These are phyloP conservation scores for Colletotrichum sp. DNA, from an alignment of 2,329 filamentous ascomycete genomes.

Conservation along the genomic window DNA sequence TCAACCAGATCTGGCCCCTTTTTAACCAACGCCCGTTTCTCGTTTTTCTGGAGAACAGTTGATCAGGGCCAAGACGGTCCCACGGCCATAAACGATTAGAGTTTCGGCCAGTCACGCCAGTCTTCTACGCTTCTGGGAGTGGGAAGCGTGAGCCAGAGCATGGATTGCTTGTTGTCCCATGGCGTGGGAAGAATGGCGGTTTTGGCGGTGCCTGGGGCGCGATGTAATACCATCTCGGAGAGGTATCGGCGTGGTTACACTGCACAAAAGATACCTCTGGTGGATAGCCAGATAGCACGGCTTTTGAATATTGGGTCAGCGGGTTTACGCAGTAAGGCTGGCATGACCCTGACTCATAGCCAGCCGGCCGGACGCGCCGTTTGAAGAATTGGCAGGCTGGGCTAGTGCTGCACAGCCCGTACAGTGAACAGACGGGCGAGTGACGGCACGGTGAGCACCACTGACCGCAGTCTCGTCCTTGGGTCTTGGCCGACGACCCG, in stretches of 20 bases:
- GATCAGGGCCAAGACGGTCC: not conserved
- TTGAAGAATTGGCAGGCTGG: constrained; percentile 10
- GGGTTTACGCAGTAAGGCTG: not conserved
- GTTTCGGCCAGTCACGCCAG: not conserved
- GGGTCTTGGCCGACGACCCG: not conserved
- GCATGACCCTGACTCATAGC: constrained; percentile 11
- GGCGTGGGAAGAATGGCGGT: not conserved
- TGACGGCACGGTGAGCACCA: not conserved
- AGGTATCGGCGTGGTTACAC: not conserved
- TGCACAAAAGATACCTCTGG: not conserved
- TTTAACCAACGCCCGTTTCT: not conserved
- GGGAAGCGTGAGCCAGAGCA: not conserved
- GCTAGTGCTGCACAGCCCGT: not conserved
- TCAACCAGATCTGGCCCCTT: not conserved
- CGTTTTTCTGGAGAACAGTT: not conserved
- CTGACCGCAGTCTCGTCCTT: not conserved
- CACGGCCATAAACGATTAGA: not conserved
- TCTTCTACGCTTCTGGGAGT: not conserved
- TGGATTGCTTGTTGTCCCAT: not conserved
- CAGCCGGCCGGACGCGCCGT: constrained; percentile 7
- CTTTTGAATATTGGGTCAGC: not conserved
- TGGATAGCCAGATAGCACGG: not conserved
- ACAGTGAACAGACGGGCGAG: not conserved
- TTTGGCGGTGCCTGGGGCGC: not conserved
- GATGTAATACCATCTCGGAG: not conserved